Conservation (phyloP, 495 filamentous ascomycete species). For the Talaromyces thailandensis region DNA sequence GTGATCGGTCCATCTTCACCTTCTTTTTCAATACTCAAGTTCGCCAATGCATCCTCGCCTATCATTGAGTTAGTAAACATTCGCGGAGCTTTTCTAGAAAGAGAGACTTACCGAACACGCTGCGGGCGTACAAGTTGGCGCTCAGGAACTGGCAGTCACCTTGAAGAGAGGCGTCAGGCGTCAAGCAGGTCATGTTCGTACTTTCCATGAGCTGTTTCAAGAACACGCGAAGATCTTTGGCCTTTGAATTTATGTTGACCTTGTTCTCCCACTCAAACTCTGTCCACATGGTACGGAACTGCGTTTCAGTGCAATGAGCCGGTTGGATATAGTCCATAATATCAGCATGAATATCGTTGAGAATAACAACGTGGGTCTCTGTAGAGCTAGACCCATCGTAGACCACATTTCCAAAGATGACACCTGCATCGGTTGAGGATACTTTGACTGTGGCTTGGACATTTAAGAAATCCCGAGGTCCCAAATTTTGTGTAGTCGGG, state of each 20-base stretch:
- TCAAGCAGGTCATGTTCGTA: slow-evolving; percentile 98
- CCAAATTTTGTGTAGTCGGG: slow-evolving; percentile 91
- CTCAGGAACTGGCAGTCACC: slow-evolving; percentile 97
- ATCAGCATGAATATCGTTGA: slow-evolving; percentile 97
- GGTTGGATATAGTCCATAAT: slow-evolving; percentile 99
- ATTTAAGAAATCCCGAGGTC: slow-evolving; percentile 92
- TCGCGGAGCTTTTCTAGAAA: not conserved
- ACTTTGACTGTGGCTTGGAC: slow-evolving; percentile 99
- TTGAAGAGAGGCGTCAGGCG: slow-evolving; percentile 90
- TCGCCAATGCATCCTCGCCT: slow-evolving; percentile 99
- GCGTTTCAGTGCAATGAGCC: slow-evolving; percentile 90
- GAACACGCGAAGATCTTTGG: slow-evolving; percentile 87
- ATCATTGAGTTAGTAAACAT: slow-evolving; percentile 18
- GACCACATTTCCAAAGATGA: slow-evolving; percentile 98
- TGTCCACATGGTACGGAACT: slow-evolving; percentile 99
- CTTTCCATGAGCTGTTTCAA: slow-evolving; percentile 90
- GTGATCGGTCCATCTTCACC: slow-evolving; percentile 92
- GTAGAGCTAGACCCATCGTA: slow-evolving; percentile 95
- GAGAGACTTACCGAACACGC: slow-evolving; percentile 82
- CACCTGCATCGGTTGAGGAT: slow-evolving; percentile 94
- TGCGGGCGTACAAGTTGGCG: slow-evolving; percentile 94
- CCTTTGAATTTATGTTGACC: slow-evolving; percentile 98
- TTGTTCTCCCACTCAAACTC: slow-evolving; percentile 99
- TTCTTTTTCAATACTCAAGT: slow-evolving; percentile 96
- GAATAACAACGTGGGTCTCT: slow-evolving; percentile 94